phyloP scores from a whole-genome alignment of 192 early-diverging fungal species.

The Linderina pennispora region DNA sequence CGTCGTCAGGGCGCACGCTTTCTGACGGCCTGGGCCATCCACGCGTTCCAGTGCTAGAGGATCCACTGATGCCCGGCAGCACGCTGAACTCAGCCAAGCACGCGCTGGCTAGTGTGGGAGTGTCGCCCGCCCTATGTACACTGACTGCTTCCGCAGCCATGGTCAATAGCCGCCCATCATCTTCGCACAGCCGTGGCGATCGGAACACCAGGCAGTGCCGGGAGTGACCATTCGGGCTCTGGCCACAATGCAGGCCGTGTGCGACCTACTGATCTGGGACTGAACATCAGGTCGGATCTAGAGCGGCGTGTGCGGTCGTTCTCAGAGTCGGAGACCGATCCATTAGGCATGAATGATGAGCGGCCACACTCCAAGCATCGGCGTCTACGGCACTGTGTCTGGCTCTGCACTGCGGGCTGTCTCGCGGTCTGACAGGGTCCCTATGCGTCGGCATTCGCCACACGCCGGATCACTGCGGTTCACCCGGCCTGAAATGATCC shows the following conservation, averaged over 20 bases:
- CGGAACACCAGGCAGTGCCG: too few relatives aligned
- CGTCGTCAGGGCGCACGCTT: conserved; percentile 35
- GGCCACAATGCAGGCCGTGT: too few relatives aligned
- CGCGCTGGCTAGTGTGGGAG: too few relatives aligned
- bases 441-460: conserved; percentile 24
- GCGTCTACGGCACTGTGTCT: conserved; percentile 25
- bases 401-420: conserved; percentile 14
- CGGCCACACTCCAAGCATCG: conserved; percentile 46
- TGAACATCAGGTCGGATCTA: conserved; percentile 38
- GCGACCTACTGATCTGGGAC: conserved; percentile 32
- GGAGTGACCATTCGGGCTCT: too few relatives aligned
- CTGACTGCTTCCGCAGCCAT: conserved; percentile 29
- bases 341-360: background rate
- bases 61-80: conserved; percentile 5
- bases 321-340: conserved; percentile 34
- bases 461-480: conserved; percentile 24
- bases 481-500: conserved; percentile 19
- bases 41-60: conserved; percentile 21
- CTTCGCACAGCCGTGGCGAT: background rate
- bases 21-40: conserved; percentile 16
- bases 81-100: conserved; percentile 12
- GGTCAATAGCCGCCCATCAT: conserved; percentile 1
- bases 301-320: conserved; percentile 43
- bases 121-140: conserved; percentile 25
- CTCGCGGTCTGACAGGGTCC: conserved; percentile 14